Conservation (phyloP, 768 basidiomycete genomes). For the Trametes villosa region DNA sequence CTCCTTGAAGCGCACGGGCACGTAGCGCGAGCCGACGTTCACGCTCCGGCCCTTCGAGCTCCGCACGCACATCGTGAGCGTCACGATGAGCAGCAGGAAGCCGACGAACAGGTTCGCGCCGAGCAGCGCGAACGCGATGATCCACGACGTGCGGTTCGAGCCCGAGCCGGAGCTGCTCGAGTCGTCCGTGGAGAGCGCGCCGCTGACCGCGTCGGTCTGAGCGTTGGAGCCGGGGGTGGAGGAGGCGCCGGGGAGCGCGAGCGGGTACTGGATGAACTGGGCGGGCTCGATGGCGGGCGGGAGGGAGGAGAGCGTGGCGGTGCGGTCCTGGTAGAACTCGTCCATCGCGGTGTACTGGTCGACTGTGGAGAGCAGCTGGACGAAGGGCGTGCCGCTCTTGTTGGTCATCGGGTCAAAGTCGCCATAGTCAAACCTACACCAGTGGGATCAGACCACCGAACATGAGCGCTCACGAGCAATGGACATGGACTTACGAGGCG, state of each 20-base stretch:
- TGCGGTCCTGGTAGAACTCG: conserved; percentile 29
- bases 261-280: background rate
- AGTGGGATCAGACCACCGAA: no score
- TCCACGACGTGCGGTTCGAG: background rate
- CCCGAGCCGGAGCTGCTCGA: background rate
- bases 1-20: conserved; percentile 10
- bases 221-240: background rate
- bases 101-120: conserved; percentile 9
- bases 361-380: conserved; percentile 36
- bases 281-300: conserved; percentile 3
- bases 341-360: conserved; percentile 26
- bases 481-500: conserved; percentile 34
- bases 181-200: background rate
- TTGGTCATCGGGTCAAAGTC: conserved; percentile 24
- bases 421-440: conserved; percentile 31
- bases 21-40: background rate
- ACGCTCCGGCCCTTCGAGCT: conserved; percentile 2
- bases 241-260: background rate
- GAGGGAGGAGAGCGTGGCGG: background rate
- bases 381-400: conserved; percentile 32
- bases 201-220: background rate
- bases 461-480: no score
- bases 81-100: background rate
- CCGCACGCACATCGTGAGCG: conserved; percentile 4
- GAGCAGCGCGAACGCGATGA: conserved; percentile 3